A percentile compares a stretch with the other conserved stretches of the same genome.
phyloP scores from a whole-genome alignment of 805 yeast species.

The Brettanomyces sp. region DNA sequence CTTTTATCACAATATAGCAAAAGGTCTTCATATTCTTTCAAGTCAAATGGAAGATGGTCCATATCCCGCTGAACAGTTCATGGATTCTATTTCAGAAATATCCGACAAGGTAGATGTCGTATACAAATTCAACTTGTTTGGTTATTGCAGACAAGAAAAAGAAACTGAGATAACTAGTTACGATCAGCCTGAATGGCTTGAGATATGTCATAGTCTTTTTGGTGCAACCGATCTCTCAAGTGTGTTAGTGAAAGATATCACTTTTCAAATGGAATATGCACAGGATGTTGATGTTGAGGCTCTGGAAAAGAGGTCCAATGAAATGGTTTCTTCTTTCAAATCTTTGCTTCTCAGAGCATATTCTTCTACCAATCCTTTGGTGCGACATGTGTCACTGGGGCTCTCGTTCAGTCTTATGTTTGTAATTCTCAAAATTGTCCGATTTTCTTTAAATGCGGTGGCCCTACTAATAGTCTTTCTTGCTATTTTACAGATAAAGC shows the following conservation, averaged over 20 bases:
- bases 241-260: slow-evolving; percentile 41
- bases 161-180: slow-evolving; percentile 1
- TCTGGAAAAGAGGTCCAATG: neutral
- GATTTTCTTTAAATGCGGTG: slow-evolving; percentile 8
- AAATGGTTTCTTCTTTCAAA: neutral
- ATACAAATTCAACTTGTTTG: slow-evolving; percentile 35
- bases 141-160: slow-evolving; percentile 34
- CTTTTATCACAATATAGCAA: neutral
- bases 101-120: slow-evolving; percentile 35
- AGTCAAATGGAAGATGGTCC: neutral
- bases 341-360: neutral
- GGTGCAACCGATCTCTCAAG: slow-evolving; percentile 30
- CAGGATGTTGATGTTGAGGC: neutral
- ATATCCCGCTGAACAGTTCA: slow-evolving; percentile 6
- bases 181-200: neutral
- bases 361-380: neutral
- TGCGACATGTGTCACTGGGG: neutral
- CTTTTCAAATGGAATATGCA: slow-evolving; percentile 32
- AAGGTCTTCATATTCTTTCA: neutral
- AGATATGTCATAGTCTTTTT: slow-evolving; percentile 5
- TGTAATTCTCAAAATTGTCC: slow-evolving; percentile 9
- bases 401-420: slow-evolving; percentile 9
- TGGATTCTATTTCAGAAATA: slow-evolving; percentile 21
- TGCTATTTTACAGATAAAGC: neutral
- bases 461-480: neutral